Conservation (phyloP, 805 yeast genomes). For the Candida vartiovaarae region DNA sequence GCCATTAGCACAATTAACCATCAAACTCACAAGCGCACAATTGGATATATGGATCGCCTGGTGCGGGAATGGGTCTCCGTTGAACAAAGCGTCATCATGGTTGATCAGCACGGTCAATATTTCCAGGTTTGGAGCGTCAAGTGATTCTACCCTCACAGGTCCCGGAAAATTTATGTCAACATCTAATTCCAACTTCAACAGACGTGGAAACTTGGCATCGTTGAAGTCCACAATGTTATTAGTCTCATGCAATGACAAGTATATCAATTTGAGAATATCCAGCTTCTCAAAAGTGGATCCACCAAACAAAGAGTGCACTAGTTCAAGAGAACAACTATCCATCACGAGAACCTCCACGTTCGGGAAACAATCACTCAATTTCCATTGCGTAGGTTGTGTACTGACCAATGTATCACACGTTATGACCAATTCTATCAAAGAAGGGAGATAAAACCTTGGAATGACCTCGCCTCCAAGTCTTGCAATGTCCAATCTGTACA, state of each 20-base stretch:
- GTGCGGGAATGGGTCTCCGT: neutral
- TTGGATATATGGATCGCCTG: neutral
- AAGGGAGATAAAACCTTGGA: slow-evolving; percentile 4
- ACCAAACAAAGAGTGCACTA: neutral
- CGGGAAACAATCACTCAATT: slow-evolving; percentile 1
- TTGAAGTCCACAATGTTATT: neutral
- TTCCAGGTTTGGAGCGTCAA: slow-evolving; percentile 1
- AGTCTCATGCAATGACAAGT: neutral
- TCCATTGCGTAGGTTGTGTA: neutral
- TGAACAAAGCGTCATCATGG: neutral
- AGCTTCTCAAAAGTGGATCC: neutral
- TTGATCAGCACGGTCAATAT: slow-evolving; percentile 2
- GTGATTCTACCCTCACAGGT: neutral
- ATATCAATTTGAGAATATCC: slow-evolving; percentile 1
- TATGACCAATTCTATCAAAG: slow-evolving; percentile 2
- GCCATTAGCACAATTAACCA: slow-evolving; percentile 4
- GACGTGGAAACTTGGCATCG: slow-evolving; percentile 1
- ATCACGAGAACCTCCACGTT: slow-evolving; percentile 2
- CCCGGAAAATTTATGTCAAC: neutral
- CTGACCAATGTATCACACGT: neutral
- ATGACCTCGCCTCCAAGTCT: slow-evolving; percentile 2
- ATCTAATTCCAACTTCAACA: slow-evolving; percentile 1
- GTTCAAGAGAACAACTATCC: neutral
- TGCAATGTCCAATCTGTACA: slow-evolving; percentile 2
- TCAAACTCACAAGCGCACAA: slow-evolving; percentile 1